Conservation (phyloP, 768 basidiomycete species). For the Lanmaoa pseudosensibilis region DNA sequence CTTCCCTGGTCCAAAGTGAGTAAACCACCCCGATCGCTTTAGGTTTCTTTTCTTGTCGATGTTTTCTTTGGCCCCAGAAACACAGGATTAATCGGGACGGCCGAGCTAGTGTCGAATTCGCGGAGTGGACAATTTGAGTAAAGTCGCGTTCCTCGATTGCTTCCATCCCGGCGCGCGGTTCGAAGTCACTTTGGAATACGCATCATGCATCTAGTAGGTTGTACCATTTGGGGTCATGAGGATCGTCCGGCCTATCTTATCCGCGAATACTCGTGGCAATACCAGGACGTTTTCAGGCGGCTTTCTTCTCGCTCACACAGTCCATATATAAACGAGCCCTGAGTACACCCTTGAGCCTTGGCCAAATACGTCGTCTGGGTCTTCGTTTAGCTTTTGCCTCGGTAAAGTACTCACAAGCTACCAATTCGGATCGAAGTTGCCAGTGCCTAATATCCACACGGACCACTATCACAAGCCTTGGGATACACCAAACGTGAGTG, state of each 20-base stretch:
- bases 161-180: slow-evolving; percentile 6
- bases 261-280: background rate
- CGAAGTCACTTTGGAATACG: background rate
- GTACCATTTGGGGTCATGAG: background rate
- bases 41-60: slow-evolving; percentile 4
- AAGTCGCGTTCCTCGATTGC: slow-evolving; percentile 1
- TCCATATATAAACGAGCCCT: background rate
- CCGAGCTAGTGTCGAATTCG: slow-evolving; percentile 9
- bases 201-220: too few relatives aligned
- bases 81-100: slow-evolving; percentile 9
- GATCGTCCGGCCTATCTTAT: background rate
- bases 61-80: background rate
- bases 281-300: background rate
- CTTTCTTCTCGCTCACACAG: slow-evolving; percentile 1
- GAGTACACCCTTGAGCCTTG: background rate
- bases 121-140: slow-evolving; percentile 23
- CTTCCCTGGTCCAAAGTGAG: background rate
- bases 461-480: background rate
- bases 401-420: background rate
- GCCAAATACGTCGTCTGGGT: background rate
- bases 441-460: background rate
- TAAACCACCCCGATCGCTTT: background rate
- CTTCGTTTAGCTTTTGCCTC: background rate
- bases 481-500: background rate
- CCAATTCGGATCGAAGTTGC: background rate